Percentiles rank a stretch among this genome's conserved stretches.
Evolutionary conservation across 768 basidiomycete species (phyloP).

Genomic region (Chiua virens): DNA sequence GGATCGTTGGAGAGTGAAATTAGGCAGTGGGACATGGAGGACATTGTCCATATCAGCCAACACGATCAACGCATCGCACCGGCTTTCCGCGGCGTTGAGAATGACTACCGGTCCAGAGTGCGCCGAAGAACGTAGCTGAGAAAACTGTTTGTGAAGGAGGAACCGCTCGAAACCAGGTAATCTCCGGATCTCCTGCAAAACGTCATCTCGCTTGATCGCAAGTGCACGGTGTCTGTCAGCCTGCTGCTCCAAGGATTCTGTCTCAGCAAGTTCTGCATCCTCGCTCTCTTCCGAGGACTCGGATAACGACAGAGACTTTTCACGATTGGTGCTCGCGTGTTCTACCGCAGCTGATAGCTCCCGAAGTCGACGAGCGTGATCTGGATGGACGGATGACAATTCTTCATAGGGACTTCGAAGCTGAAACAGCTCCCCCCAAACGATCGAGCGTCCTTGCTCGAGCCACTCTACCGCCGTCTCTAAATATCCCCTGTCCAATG

Average conservation of each 20-base stretch:
- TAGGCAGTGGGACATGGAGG: conserved; percentile 4
- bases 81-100: conserved; percentile 26
- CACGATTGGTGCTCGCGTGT: neutral
- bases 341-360: neutral
- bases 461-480: conserved; percentile 16
- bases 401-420: conserved; percentile 11
- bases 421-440: conserved; percentile 15
- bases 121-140: conserved; percentile 13
- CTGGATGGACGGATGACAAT: conserved; percentile 1
- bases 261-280: neutral
- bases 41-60: neutral
- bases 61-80: conserved; percentile 34
- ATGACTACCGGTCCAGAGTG: conserved; percentile 30
- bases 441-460: conserved; percentile 15
- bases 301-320: neutral
- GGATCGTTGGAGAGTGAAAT: conserved; percentile 1
- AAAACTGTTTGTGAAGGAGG: neutral
- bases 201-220: conserved; percentile 2
- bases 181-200: neutral
- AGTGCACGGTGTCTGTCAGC: conserved; percentile 1
- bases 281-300: neutral
- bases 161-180: conserved; percentile 7
- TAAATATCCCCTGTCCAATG: conserved; percentile 9
- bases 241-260: neutral
- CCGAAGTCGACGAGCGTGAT: conserved; percentile 2